Evolutionary conservation across 192 early-diverging fungal genomes (phyloP).

Genomic region (Coemansia sp.): DNA sequence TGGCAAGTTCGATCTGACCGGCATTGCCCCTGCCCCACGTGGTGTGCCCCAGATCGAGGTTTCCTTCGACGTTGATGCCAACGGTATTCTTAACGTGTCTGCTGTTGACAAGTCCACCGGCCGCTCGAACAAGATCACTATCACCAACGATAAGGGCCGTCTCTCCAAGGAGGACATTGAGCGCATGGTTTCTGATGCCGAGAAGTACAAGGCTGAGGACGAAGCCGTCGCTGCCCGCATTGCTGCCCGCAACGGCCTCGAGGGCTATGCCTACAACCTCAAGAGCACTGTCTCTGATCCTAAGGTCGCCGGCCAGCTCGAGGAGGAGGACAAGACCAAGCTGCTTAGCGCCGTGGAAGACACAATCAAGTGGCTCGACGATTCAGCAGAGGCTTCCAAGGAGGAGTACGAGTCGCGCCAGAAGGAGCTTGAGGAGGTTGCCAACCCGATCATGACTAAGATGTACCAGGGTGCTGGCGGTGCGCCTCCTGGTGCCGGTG

Average conservation of each 20-base stretch:
- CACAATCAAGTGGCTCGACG: conserved; percentile 93
- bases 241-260: conserved; percentile 89
- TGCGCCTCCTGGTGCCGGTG: conserved; percentile 69
- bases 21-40: conserved; percentile 94
- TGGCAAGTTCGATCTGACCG: conserved; percentile 96
- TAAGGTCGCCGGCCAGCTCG: conserved; percentile 78
- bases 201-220: conserved; percentile 97
- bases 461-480: conserved; percentile 82
- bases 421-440: conserved; percentile 90
- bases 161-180: conserved; percentile 98
- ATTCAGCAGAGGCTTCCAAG: conserved; percentile 91
- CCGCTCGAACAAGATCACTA: conserved; percentile 94
- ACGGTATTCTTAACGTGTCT: conserved; percentile 95
- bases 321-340: conserved; percentile 85
- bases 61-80: conserved; percentile 94
- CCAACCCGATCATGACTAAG: conserved; percentile 98
- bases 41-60: conserved; percentile 98
- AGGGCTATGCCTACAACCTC: conserved; percentile 97
- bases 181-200: conserved; percentile 91
- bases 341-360: conserved; percentile 81
- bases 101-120: conserved; percentile 94
- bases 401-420: conserved; percentile 95
- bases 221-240: conserved; percentile 89
- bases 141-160: conserved; percentile 98
- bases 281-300: conserved; percentile 86